A percentile compares a stretch with the other conserved stretches of the same genome.
Conservation (phyloP, 2,329 filamentous ascomycete genomes). For the Aspergillus sp. region DNA sequence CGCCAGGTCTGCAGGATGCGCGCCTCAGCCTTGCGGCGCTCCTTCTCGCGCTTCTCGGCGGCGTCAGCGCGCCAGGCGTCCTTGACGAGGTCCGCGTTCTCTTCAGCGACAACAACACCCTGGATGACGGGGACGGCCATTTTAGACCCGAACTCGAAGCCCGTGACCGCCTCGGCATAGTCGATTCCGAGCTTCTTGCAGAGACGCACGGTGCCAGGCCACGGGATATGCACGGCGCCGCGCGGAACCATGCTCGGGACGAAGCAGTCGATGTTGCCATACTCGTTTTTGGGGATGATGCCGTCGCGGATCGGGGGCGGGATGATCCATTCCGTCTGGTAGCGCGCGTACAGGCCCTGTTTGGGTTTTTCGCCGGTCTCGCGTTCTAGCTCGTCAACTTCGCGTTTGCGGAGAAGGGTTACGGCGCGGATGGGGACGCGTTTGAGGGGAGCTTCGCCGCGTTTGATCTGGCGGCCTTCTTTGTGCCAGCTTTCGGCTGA, state of each 20-base stretch:
- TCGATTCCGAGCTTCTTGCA: conserved; percentile 84
- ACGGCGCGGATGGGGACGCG: conserved; percentile 86
- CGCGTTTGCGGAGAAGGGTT: conserved; percentile 79
- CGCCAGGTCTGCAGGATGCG: conserved; percentile 74
- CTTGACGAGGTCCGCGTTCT: conserved; percentile 70
- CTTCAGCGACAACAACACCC: conserved; percentile 82
- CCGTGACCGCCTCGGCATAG: conserved; percentile 90
- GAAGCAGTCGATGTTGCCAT: conserved; percentile 95
- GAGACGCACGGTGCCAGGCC: conserved; percentile 71
- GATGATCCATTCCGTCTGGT: conserved; percentile 95
- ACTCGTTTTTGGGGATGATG: conserved; percentile 87
- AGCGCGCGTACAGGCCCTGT: conserved; percentile 78
- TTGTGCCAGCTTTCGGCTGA: conserved; percentile 97
- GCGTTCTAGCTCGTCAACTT: conserved; percentile 81
- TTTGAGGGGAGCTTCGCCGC: conserved; percentile 75
- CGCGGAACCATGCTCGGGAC: conserved; percentile 86
- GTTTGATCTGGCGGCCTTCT: conserved; percentile 74
- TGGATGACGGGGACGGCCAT: conserved; percentile 91
- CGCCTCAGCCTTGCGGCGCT: conserved; percentile 78
- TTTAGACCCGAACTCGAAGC: conserved; percentile 93
- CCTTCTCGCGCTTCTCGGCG: conserved; percentile 70
- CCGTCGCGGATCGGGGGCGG: conserved; percentile 81
- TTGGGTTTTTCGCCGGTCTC: conserved; percentile 77
- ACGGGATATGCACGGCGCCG: conserved; percentile 81
- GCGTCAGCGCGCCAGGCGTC: conserved; percentile 78